Evolutionary conservation across 441 rosid genomes (phyloP).

Genomic region (Kokia cookei): DNA sequence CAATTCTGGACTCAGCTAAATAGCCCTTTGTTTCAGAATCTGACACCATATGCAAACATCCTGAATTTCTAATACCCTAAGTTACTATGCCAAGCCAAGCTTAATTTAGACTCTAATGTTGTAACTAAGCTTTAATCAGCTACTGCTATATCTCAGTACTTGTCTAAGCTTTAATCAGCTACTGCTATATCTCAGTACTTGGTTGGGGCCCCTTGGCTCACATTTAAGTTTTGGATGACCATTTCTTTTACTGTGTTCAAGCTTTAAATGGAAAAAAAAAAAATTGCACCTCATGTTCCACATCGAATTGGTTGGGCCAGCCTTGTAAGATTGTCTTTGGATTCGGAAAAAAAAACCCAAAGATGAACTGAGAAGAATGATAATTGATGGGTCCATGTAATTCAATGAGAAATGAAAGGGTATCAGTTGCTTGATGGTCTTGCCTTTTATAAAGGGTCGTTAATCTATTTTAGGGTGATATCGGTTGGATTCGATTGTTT

Average conservation of each 20-base stretch:
- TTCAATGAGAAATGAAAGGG: no score
- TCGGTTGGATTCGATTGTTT: no score
- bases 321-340: neutral
- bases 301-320: neutral
- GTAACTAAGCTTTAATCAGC: neutral
- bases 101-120: neutral
- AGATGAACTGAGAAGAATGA: neutral
- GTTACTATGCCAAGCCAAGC: neutral
- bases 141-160: neutral
- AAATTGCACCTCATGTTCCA: neutral
- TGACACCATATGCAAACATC: constrained; percentile 49
- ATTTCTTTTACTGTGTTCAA: no score
- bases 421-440: no score
- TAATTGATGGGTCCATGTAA: neutral
- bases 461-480: no score
- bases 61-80: constrained; percentile 36
- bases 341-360: neutral
- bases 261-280: no score
- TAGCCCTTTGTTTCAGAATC: constrained; percentile 82
- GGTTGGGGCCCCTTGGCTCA: neutral
- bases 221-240: no score
- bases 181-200: neutral
- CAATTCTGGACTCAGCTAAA: constrained; percentile 36
- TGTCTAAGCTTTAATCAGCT: neutral
- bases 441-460: no score